Percentiles rank a stretch among this genome's conserved stretches.
Evolutionary conservation across 2,329 filamentous ascomycete species (phyloP).

Genomic region (Penicillium crustosum): DNA sequence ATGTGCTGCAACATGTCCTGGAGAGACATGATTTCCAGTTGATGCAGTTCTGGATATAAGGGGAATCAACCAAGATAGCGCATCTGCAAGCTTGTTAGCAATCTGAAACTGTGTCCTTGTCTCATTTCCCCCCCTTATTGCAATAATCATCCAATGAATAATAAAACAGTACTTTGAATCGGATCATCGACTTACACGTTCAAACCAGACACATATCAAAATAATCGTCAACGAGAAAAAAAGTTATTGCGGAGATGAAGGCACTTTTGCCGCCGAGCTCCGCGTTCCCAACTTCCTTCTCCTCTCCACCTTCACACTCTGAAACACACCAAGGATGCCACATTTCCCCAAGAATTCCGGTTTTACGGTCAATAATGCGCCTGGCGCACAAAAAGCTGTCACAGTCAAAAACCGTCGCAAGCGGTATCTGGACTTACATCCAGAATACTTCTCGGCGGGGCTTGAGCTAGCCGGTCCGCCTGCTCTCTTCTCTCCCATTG

Average conservation of each 20-base stretch:
- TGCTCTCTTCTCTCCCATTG: conserved; percentile 30
- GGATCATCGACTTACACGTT: conserved; percentile 20
- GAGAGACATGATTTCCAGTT: conserved; percentile 28
- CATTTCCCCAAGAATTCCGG: conserved; percentile 38
- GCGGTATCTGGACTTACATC: conserved; percentile 70
- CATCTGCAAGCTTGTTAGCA: conserved; percentile 12
- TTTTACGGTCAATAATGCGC: conserved; percentile 17
- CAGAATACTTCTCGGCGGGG: conserved; percentile 67
- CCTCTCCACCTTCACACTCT: conserved; percentile 12
- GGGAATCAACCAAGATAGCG: conserved; percentile 7
- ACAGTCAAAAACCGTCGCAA: conserved; percentile 72
- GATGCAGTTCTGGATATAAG: conserved; percentile 7
- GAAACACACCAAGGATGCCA: conserved; percentile 33
- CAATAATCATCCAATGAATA: background rate
- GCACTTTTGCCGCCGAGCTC: conserved; percentile 32
- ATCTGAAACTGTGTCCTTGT: conserved; percentile 8
- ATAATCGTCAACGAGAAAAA: conserved; percentile 9
- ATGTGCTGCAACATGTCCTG: conserved; percentile 26
- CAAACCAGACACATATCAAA: conserved; percentile 16
- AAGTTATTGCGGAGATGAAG: conserved; percentile 17
- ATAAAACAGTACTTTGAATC: background rate
- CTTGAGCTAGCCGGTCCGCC: conserved; percentile 62
- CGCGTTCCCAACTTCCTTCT: conserved; percentile 24
- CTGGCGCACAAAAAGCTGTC: conserved; percentile 42
- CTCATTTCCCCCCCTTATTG: background rate